These are phyloP conservation scores for Diospyros lotus DNA, from an alignment of 148 eudicot genomes.

Conservation along the genomic window DNA sequence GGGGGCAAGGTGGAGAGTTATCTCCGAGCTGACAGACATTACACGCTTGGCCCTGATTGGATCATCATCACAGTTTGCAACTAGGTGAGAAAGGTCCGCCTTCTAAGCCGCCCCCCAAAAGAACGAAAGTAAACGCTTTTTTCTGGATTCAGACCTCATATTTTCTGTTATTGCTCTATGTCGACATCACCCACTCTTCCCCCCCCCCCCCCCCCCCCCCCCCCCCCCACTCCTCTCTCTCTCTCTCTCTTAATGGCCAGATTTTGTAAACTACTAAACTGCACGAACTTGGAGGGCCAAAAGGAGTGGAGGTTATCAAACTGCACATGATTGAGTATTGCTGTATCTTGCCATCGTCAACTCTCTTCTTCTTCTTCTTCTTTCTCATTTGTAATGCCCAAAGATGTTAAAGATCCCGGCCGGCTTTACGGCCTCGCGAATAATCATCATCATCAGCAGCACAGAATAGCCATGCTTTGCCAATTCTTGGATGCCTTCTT, in stretches of 20 bases:
- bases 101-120: not conserved
- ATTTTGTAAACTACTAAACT: conserved; percentile 10
- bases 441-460: conserved; percentile 13
- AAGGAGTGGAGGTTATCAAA: conserved; percentile 15
- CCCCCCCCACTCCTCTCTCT: not conserved
- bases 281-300: conserved; percentile 28
- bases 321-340: conserved; percentile 40
- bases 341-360: conserved; percentile 32
- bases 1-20: no score
- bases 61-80: not conserved
- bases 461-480: conserved; percentile 34
- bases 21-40: not conserved
- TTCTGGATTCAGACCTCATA: not conserved
- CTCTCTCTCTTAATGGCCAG: not conserved
- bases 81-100: conserved; percentile 4
- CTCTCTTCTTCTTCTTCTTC: conserved; percentile 16
- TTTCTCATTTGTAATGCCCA: conserved; percentile 28
- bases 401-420: conserved; percentile 18
- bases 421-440: conserved; percentile 18
- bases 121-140: conserved; percentile 14
- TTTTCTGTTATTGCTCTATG: conserved; percentile 1
- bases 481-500: conserved; percentile 24
- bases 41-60: not conserved
- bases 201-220: not conserved
- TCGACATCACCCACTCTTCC: not conserved